Conservation (phyloP, 1,139 yeast genomes). For the Blastobotrys persicus region DNA sequence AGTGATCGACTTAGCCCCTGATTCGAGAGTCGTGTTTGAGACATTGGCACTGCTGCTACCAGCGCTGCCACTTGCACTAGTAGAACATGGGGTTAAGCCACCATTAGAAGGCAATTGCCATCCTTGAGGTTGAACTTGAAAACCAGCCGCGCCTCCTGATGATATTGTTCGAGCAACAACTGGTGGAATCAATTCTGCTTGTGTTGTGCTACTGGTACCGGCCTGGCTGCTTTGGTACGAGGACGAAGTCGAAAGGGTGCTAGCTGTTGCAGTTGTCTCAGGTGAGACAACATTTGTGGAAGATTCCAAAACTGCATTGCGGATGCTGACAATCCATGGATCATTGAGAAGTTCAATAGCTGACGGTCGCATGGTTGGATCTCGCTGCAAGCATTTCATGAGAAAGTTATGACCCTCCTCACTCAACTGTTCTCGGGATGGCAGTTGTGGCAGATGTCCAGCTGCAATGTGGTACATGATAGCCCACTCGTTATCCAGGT, state of each 20-base stretch:
- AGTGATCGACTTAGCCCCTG: neutral
- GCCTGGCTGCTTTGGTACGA: neutral
- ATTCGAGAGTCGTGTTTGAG: neutral
- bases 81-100: neutral
- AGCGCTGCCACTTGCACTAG: neutral
- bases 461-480: conserved; percentile 98
- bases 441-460: conserved; percentile 86
- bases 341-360: conserved; percentile 84
- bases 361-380: conserved; percentile 73
- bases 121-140: conserved; percentile 6
- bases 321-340: conserved; percentile 61
- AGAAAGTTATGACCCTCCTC: conserved; percentile 69
- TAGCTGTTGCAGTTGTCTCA: neutral
- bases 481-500: conserved; percentile 96
- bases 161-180: conserved; percentile 1
- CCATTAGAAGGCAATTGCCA: conserved; percentile 6
- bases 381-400: conserved; percentile 74
- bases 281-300: neutral
- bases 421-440: conserved; percentile 74
- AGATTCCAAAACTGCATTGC: conserved; percentile 23
- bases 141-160: neutral
- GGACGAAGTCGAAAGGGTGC: neutral
- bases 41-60: neutral
- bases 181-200: conserved; percentile 3
- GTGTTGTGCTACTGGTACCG: neutral